phyloP scores from a whole-genome alignment of 2,329 filamentous ascomycete species.

The Phaeosphaeriaceae sp. region DNA sequence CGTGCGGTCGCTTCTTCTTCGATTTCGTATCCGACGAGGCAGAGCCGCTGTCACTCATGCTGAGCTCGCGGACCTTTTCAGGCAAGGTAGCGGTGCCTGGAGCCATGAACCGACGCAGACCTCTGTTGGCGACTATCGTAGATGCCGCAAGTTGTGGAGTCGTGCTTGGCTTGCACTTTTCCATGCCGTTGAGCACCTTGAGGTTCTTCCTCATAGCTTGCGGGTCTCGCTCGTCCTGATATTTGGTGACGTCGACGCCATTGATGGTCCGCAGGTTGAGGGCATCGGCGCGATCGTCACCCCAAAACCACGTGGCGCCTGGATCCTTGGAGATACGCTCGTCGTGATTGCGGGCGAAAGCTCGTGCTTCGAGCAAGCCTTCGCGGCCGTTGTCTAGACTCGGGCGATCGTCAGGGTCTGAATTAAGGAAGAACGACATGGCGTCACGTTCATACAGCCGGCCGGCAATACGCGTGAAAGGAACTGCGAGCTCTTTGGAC shows the following conservation, averaged over 20 bases:
- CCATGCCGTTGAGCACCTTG: constrained; percentile 50
- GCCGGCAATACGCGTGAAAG: constrained; percentile 61
- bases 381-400: constrained; percentile 54
- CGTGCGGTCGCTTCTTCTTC: constrained; percentile 17
- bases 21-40: not conserved
- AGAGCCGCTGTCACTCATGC: not conserved
- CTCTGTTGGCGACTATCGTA: not conserved
- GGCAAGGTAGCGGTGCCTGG: constrained; percentile 11
- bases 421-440: constrained; percentile 55
- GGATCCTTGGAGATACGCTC: constrained; percentile 50
- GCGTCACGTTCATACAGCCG: constrained; percentile 62
- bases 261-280: constrained; percentile 64
- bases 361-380: constrained; percentile 55
- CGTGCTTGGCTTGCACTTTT: not conserved
- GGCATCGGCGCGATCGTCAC: constrained; percentile 62
- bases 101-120: constrained; percentile 29
- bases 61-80: not conserved
- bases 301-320: constrained; percentile 63
- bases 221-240: constrained; percentile 54
- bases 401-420: constrained; percentile 7
- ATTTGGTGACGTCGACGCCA: constrained; percentile 57
- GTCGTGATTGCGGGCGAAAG: constrained; percentile 56
- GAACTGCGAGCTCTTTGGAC: constrained; percentile 52
- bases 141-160: constrained; percentile 1
- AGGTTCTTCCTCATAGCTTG: constrained; percentile 57